phyloP scores from a whole-genome alignment of 2,329 filamentous ascomycete species.

The Rosellinia necatrix region DNA sequence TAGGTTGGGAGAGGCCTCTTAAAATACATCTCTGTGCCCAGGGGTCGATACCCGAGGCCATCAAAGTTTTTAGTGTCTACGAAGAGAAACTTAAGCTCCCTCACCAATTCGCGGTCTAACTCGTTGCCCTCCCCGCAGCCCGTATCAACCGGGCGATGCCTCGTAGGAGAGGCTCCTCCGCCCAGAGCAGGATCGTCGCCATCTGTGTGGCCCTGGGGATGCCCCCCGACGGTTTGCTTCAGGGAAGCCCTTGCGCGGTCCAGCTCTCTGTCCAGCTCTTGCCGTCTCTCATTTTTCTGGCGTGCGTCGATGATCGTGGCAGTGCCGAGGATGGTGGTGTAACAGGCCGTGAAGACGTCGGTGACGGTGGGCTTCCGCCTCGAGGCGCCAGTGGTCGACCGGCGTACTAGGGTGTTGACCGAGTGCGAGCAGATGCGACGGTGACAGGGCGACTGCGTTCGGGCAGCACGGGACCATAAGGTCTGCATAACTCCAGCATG shows the following conservation, averaged over 20 bases:
- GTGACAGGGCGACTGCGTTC: slow-evolving; percentile 63
- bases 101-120: no score
- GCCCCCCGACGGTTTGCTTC: slow-evolving; percentile 34
- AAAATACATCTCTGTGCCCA: no score
- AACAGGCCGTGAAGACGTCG: slow-evolving; percentile 67
- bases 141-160: neutral
- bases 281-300: slow-evolving; percentile 60
- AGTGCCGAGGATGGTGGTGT: slow-evolving; percentile 69
- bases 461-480: slow-evolving; percentile 69
- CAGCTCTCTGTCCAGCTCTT: slow-evolving; percentile 66
- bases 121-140: no score
- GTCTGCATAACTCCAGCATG: slow-evolving; percentile 63
- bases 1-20: no score
- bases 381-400: slow-evolving; percentile 53
- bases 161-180: neutral
- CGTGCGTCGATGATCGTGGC: slow-evolving; percentile 66
- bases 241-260: slow-evolving; percentile 57
- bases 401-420: slow-evolving; percentile 53
- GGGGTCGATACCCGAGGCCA: no score
- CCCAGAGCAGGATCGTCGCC: neutral
- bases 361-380: slow-evolving; percentile 55
- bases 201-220: neutral
- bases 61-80: no score
- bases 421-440: slow-evolving; percentile 64
- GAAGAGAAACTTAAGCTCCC: no score